Evolutionary conservation across 495 filamentous ascomycete genomes (phyloP).

Genomic region (Tuber brumale): DNA sequence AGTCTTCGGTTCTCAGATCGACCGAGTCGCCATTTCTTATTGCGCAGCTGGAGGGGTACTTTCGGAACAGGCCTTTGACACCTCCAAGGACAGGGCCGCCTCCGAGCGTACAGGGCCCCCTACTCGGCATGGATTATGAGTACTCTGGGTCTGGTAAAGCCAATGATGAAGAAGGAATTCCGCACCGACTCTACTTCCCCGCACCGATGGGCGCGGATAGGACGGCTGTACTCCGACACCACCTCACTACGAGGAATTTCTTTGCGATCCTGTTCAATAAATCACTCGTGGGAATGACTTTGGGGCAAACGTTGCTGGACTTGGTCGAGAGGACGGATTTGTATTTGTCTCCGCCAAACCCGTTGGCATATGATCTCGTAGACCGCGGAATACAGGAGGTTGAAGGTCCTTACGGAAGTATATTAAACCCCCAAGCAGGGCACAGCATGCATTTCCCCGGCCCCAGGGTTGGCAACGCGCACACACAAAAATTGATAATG

Average conservation of each 20-base stretch:
- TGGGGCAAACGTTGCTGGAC: slow-evolving; percentile 55
- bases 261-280: slow-evolving; percentile 55
- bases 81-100: slow-evolving; percentile 16
- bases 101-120: neutral
- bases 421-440: slow-evolving; percentile 18
- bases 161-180: slow-evolving; percentile 49
- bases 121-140: slow-evolving; percentile 36
- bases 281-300: slow-evolving; percentile 54
- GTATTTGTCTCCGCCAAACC: slow-evolving; percentile 48
- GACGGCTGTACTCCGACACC: slow-evolving; percentile 49
- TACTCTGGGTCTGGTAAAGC: slow-evolving; percentile 40
- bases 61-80: slow-evolving; percentile 43
- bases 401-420: slow-evolving; percentile 35
- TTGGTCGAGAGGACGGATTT: slow-evolving; percentile 51
- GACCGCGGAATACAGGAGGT: slow-evolving; percentile 38
- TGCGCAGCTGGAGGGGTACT: slow-evolving; percentile 50
- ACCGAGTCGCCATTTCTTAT: slow-evolving; percentile 53
- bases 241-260: slow-evolving; percentile 58
- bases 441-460: slow-evolving; percentile 32
- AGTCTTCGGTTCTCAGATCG: slow-evolving; percentile 52
- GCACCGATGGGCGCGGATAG: slow-evolving; percentile 47
- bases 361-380: slow-evolving; percentile 34
- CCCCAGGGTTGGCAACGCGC: slow-evolving; percentile 30
- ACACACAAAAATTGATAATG: slow-evolving; percentile 45
- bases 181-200: slow-evolving; percentile 57